Conservation (phyloP, 2,329 filamentous ascomycete genomes). For the Colletotrichum lupini region DNA sequence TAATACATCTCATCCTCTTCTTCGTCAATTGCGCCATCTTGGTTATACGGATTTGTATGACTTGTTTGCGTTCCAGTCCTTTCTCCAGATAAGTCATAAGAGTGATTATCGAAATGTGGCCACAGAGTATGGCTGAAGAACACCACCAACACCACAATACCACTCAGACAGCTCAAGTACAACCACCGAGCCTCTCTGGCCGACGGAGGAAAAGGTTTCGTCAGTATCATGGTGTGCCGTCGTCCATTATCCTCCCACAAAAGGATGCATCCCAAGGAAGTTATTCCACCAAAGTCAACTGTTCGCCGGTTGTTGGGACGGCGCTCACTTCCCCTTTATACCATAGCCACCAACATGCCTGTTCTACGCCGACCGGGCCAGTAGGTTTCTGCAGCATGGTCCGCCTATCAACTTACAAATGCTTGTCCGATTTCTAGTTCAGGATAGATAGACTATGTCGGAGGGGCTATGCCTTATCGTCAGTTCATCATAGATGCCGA, state of each 20-base stretch:
- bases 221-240: background rate
- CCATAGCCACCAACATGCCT: background rate
- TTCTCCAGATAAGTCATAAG: background rate
- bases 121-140: background rate
- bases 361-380: background rate
- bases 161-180: constrained; percentile 7
- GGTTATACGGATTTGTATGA: no score
- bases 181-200: background rate
- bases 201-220: background rate
- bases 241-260: background rate
- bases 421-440: background rate
- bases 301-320: background rate
- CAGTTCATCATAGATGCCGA: background rate
- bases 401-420: background rate
- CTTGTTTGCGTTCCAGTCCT: background rate
- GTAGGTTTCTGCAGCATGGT: background rate
- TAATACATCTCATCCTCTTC: background rate
- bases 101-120: background rate
- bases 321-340: background rate
- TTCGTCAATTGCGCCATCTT: background rate
- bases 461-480: background rate
- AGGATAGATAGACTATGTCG: constrained; percentile 9
- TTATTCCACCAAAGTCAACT: no score
- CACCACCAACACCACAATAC: background rate
- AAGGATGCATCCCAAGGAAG: background rate